phyloP scores from a whole-genome alignment of 495 filamentous ascomycete species.

The Haplographium delicatum region DNA sequence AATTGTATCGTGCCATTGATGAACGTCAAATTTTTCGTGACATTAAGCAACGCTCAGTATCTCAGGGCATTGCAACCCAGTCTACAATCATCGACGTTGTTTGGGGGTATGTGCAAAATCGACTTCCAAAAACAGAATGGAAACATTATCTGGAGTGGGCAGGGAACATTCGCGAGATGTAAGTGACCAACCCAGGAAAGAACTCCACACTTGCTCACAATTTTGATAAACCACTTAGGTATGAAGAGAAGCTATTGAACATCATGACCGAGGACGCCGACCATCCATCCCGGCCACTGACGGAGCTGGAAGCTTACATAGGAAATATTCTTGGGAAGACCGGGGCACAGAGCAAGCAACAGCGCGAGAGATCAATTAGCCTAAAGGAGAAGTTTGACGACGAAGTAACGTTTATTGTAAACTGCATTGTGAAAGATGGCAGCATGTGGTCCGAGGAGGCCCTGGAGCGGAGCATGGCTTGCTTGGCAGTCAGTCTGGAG shows the following conservation, averaged over 20 bases:
- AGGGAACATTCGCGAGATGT: constrained; percentile 49
- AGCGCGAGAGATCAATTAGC: constrained; percentile 55
- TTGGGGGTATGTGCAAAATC: constrained; percentile 36
- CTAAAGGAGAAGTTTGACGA: constrained; percentile 57
- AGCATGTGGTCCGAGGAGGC: constrained; percentile 11
- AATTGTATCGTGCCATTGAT: constrained; percentile 69
- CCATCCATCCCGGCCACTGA: constrained; percentile 50
- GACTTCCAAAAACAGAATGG: constrained; percentile 19
- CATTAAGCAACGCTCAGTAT: constrained; percentile 36
- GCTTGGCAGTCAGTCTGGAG: constrained; percentile 19
- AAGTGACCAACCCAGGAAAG: constrained; percentile 20
- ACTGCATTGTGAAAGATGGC: constrained; percentile 21
- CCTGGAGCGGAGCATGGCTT: constrained; percentile 21
- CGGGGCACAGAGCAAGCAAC: constrained; percentile 50
- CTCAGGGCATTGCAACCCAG: constrained; percentile 15
- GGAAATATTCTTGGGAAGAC: constrained; percentile 65
- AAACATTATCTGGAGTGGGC: constrained; percentile 35
- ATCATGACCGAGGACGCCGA: constrained; percentile 55
- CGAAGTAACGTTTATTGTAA: constrained; percentile 19
- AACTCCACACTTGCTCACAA: not conserved
- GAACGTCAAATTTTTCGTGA: constrained; percentile 60
- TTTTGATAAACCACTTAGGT: constrained; percentile 36
- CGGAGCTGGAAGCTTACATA: constrained; percentile 71
- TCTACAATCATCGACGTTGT: constrained; percentile 40
- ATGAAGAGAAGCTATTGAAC: constrained; percentile 55